A percentile compares a stretch with the other conserved stretches of the same genome.
Conservation (phyloP, 441 rosid species). For the Theobroma grandiflorum region DNA sequence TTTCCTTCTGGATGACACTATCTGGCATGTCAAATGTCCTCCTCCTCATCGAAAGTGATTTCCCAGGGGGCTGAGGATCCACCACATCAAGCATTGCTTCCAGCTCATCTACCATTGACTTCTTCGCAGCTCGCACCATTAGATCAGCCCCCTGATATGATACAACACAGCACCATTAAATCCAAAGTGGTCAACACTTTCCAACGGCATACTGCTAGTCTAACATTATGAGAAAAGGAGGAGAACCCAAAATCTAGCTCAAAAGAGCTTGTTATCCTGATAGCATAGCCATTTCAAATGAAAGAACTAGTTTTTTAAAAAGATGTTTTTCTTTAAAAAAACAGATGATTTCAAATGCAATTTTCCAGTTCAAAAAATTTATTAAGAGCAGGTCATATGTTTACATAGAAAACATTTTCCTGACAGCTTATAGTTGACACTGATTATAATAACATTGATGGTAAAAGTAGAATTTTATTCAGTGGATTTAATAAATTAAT, state of each 20-base stretch:
- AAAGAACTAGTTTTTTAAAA: not conserved
- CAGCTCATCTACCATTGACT: constrained; percentile 85
- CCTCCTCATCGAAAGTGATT: constrained; percentile 68
- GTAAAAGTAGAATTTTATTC: no score
- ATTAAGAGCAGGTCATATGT: not conserved
- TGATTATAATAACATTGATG: no score
- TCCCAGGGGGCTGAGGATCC: constrained; percentile 85
- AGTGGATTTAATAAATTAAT: no score
- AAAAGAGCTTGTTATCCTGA: not conserved
- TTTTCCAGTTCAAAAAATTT: not conserved
- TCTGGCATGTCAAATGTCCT: constrained; percentile 93
- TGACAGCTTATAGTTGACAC: no score
- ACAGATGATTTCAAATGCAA: not conserved
- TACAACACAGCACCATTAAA: constrained; percentile 18
- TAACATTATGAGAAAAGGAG: not conserved
- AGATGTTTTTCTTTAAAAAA: not conserved
- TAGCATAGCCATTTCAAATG: not conserved
- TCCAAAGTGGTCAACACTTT: not conserved
- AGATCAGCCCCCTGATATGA: constrained; percentile 73
- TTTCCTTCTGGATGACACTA: constrained; percentile 64
- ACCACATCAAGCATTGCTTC: constrained; percentile 91
- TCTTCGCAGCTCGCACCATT: constrained; percentile 81
- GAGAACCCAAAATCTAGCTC: not conserved
- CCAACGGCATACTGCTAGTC: not conserved
- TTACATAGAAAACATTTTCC: no score